Evolutionary conservation across 2,329 filamentous ascomycete genomes (phyloP).

Genomic region (Aspergillus ustus): DNA sequence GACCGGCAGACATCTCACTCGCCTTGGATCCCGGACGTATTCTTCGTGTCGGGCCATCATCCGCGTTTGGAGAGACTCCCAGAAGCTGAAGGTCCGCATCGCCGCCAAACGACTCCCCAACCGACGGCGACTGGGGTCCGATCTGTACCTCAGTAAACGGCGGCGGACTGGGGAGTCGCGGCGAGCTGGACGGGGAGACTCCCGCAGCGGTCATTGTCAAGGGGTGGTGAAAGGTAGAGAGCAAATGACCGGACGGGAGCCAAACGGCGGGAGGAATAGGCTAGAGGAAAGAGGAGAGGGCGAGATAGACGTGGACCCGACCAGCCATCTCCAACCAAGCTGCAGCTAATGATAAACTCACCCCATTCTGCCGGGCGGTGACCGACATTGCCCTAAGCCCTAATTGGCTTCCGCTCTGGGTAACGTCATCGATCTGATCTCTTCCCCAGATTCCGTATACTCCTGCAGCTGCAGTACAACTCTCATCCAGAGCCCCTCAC

Average conservation of each 20-base stretch:
- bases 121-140: slow-evolving; percentile 73
- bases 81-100: slow-evolving; percentile 56
- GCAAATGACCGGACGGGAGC: not conserved
- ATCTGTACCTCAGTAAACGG: slow-evolving; percentile 95
- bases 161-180: slow-evolving; percentile 90
- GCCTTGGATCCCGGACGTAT: slow-evolving; percentile 92
- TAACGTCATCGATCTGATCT: slow-evolving; percentile 26
- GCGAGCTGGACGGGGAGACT: slow-evolving; percentile 71
- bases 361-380: slow-evolving; percentile 25
- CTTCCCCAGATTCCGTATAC: slow-evolving; percentile 15
- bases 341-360: slow-evolving; percentile 20
- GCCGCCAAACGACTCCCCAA: slow-evolving; percentile 64
- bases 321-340: slow-evolving; percentile 17
- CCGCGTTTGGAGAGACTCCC: slow-evolving; percentile 62
- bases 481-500: not conserved
- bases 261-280: slow-evolving; percentile 2
- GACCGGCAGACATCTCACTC: slow-evolving; percentile 90
- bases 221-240: not conserved
- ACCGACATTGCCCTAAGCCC: slow-evolving; percentile 42
- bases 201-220: slow-evolving; percentile 50
- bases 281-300: slow-evolving; percentile 2
- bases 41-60: slow-evolving; percentile 76
- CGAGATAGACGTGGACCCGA: slow-evolving; percentile 15
- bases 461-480: not conserved
- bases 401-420: slow-evolving; percentile 27